Conservation (phyloP, 225 moss, liverwort and hornwort genomes). For the Sphagnum tenellum region DNA sequence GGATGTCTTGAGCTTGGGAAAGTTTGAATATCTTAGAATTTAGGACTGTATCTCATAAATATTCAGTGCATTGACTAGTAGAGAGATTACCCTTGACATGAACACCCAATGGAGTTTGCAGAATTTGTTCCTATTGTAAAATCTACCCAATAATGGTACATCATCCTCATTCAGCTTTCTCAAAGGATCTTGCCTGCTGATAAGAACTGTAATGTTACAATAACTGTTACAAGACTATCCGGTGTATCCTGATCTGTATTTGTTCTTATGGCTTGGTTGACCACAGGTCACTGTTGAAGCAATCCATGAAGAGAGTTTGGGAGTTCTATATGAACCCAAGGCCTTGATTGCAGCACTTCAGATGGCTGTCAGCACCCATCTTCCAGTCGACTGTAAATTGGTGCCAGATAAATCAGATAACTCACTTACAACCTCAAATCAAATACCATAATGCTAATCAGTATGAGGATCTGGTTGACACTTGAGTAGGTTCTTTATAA, state of each 20-base stretch:
- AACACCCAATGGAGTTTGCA: too few relatives aligned
- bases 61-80: too few relatives aligned
- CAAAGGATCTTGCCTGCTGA: background rate
- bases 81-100: too few relatives aligned
- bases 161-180: background rate
- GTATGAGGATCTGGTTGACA: too few relatives aligned
- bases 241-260: background rate
- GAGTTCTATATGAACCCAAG: conserved; percentile 66
- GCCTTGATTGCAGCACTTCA: conserved; percentile 67
- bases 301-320: conserved; percentile 43
- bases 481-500: too few relatives aligned
- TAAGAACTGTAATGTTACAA: background rate
- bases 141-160: too few relatives aligned
- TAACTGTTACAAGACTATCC: background rate
- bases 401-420: too few relatives aligned
- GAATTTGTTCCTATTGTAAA: too few relatives aligned
- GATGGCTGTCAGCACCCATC: conserved; percentile 34
- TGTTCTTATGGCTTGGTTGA: background rate
- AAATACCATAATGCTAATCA: too few relatives aligned
- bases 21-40: too few relatives aligned
- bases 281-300: conserved; percentile 73
- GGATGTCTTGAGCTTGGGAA: background rate
- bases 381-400: background rate
- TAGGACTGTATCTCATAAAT: too few relatives aligned
- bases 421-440: too few relatives aligned